Evolutionary conservation across 169 alveolate species (phyloP), one percentile per base, ranked within the genome.

Genomic region (Eimeria acervulina): DNA sequence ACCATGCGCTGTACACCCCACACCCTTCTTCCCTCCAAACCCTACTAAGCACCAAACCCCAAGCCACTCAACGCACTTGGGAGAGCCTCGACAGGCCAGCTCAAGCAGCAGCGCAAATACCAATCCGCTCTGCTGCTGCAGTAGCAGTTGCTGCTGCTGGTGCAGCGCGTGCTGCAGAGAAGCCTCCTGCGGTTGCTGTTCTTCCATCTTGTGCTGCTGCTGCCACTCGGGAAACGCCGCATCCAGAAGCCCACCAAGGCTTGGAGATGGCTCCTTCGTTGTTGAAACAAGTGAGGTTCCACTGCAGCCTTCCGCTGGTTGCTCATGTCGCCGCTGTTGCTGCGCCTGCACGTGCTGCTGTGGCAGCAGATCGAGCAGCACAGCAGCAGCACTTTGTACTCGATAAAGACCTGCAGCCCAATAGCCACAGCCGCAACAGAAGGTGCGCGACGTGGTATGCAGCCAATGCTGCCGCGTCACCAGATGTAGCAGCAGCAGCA

Each of bases 201-300:
- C 90, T 1, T 81, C 15, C 90, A 31, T 28, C 31, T 47, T 81
- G 17, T 47, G 70, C 90, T 31, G 52, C 36, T 33, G 93, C 59
- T 42, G 61, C 93, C 51, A 85, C 90, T 47, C 90, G 28, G 90
- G 90, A n/a, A 81, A 47, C 31, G 33, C 90, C 52, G 51, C 93
- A 85, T 40, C 55, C 15, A 85, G 80, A 5, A 85, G 81, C 40
- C 13, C 42, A 19, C 42, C 81, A 59, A 85, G 47, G 91, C 66
- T 23, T 7, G 55, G 74, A 31, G 70, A 36, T 12, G 74, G 23
- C 78, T 33, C 80, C 38, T 33, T n/a, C 33, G 59, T 80, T 85
- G 91, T 52, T 26, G 47, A 38, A 8, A 33, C 91, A n/a, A 38
- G 55, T 21, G 88, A 38, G 17, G 88, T 38, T 19, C 66, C 63